Base-by-base conservation (phyloP, 306 rosid species). In the Dalbergia cochinchinensis region DNA sequence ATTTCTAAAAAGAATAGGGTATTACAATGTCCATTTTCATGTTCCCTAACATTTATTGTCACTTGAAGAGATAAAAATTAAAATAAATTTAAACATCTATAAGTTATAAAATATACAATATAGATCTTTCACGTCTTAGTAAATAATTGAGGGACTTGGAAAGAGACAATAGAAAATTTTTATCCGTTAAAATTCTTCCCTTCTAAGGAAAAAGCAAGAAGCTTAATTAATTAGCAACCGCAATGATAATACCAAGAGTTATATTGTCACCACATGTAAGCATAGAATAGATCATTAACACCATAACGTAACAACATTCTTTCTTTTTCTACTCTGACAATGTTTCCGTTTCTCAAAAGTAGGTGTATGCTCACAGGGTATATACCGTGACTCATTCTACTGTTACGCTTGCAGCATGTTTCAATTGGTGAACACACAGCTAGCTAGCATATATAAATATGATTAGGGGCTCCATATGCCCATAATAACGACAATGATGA, bases 401-500 rank as follows among this genome's bases (percentile, higher is more conserved):
- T 7, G 42, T 39, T 42, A 16, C 8, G 37, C 69, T n/a, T 12
- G 54, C 12, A 11, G 11, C 13, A 11, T 34, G 31, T 33, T 42
- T 45, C 35, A 39, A 5, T 73, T 11, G 57, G 60, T 4, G 15
- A 55, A 55, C 8, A 50, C 76, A 12, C 53, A 78, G 22, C 61
- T 50, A 13, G 47, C 11, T 37, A 37, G 41, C 41, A 37, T 37
- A 0, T 48, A 11, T 14, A 4, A 7, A 35, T 63, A 33, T 34
- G 69, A 45, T 37, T 61, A 35, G 47, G 18, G 16, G 61, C 64
- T 50, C 45, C 68, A 33, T 26, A 26, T 58, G 42, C 20, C 37
- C 42, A 5, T 47, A 74, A 47, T 16, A 61, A 80, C 6, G 75
- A 69, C 76, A 59, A 70, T 5, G 7, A 11, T 41, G 26, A 63